Evolutionary conservation across 208 protist species (phyloP), one percentile per base, ranked within the genome.

Genomic region (Balamuthia mandrillaris): DNA sequence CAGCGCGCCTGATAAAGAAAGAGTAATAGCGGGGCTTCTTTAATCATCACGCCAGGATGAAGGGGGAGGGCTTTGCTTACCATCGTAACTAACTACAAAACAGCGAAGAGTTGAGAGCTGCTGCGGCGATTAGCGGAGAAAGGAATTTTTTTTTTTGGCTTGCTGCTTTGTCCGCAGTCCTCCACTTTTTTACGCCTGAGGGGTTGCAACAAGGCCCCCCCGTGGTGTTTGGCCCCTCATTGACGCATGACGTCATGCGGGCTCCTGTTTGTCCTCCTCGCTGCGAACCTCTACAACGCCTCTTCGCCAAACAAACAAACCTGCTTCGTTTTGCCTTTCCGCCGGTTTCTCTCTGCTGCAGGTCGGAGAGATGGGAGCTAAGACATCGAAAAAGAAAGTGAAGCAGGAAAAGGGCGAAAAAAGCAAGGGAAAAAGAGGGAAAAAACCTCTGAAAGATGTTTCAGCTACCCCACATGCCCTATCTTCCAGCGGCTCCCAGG

Each of bases 351-450:
- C 49, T 27, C 18, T 56, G 49, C n/a, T n/a, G 49, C 18, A 56
- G 49, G n/a, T n/a, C n/a, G 49, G 49, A 56, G n/a, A 74, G 9
- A 74, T 74, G 63, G 74, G 51, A 81, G 74, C 45, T 6, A 81
- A 66, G 56, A 41, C 39, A 74, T 74, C 63, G 21, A 74, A 74
- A 41, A 41, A 12, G 6, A 74, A 29, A 41, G 18, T 14, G 16
- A 33, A 7, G 70, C 41, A 16, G 12, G 56, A 2, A n/a, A 31
- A 72, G 7, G 27, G 27, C 21, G 41, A 37, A 9, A 81, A 81
- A 49, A 49, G 35, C 74, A 66, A 66, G 51, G 37, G 37, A 31
- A 37, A 37, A 37, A 81, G 65, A n/a, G 74, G 74, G 24, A 44
- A 81, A 37, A 16, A 35, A 3, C 5, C 6, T 16, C 31, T 41